A percentile compares a stretch with the other conserved stretches of the same genome.
Evolutionary conservation across 2,329 filamentous ascomycete genomes (phyloP).

Genomic region (Cladosporium sp.): DNA sequence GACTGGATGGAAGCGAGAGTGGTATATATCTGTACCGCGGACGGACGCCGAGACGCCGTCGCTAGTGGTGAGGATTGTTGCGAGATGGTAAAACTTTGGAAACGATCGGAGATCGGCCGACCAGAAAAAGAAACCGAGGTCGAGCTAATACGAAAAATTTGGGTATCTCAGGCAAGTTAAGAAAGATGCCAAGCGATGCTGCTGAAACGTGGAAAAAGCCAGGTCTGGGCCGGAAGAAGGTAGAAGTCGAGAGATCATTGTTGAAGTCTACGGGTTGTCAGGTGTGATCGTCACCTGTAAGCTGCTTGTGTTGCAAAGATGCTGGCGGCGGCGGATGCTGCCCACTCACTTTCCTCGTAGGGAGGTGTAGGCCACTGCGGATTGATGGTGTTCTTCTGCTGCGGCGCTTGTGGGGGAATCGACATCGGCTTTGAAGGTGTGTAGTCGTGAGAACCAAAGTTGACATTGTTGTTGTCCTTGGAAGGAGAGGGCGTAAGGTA

Average conservation of each 20-base stretch:
- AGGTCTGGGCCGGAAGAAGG: neutral
- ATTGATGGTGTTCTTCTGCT: constrained; percentile 45
- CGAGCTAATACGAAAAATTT: constrained; percentile 5
- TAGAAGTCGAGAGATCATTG: neutral
- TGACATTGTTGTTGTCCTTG: constrained; percentile 72
- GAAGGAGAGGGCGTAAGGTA: constrained; percentile 74
- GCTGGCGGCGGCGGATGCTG: constrained; percentile 72
- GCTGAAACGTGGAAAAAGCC: constrained; percentile 10
- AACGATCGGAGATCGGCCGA: neutral
- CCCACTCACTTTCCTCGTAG: constrained; percentile 92
- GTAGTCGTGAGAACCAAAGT: constrained; percentile 65
- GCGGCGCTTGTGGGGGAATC: constrained; percentile 56
- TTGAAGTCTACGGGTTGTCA: neutral
- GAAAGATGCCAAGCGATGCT: constrained; percentile 9
- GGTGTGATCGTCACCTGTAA: constrained; percentile 21
- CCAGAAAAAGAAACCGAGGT: neutral
- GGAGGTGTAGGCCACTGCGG: constrained; percentile 93
- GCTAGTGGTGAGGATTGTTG: neutral
- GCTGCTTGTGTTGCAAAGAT: constrained; percentile 68
- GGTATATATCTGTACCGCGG: neutral
- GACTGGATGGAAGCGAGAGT: neutral
- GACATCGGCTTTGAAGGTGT: constrained; percentile 67
- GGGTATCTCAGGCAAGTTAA: constrained; percentile 4
- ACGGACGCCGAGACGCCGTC: constrained; percentile 1
- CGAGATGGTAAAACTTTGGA: neutral